These are phyloP conservation scores for Phylloporus sp. DNA, from an alignment of 1,284 basidiomycete genomes.

Conservation along the genomic window DNA sequence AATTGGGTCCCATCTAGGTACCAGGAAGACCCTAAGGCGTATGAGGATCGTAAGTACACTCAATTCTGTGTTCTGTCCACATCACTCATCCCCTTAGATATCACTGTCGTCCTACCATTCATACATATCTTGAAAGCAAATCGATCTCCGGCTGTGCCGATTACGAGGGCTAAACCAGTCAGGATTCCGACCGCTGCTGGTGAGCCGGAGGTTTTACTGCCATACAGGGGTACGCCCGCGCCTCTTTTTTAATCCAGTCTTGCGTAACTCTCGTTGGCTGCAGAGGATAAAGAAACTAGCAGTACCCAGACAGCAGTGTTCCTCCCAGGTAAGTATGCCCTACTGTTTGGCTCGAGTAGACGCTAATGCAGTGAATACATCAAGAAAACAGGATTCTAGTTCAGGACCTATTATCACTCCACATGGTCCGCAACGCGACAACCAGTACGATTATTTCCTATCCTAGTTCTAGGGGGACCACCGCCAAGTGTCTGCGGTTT, in stretches of 20 bases:
- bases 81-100: constrained; percentile 36
- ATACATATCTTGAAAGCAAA: constrained; percentile 38
- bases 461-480: constrained; percentile 39
- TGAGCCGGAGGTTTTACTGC: constrained; percentile 6
- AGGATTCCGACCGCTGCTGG: constrained; percentile 3
- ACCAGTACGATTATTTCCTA: constrained; percentile 46
- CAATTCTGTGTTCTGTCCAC: not conserved
- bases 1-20: constrained; percentile 60
- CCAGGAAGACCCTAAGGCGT: constrained; percentile 44
- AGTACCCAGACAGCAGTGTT: constrained; percentile 53
- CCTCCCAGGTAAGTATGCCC: constrained; percentile 29
- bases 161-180: constrained; percentile 10
- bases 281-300: constrained; percentile 41
- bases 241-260: not conserved
- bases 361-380: not conserved
- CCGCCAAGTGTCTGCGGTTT: constrained; percentile 37
- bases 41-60: constrained; percentile 49
- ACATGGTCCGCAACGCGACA: constrained; percentile 41
- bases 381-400: constrained; percentile 31
- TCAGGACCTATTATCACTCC: constrained; percentile 43
- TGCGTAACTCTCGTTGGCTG: not conserved
- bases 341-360: not conserved
- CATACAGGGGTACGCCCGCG: constrained; percentile 20
- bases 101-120: constrained; percentile 54
- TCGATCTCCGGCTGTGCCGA: constrained; percentile 17